Evolutionary conservation across 1,139 yeast species (phyloP).

Genomic region (Yamadazyma songkhlaensis): DNA sequence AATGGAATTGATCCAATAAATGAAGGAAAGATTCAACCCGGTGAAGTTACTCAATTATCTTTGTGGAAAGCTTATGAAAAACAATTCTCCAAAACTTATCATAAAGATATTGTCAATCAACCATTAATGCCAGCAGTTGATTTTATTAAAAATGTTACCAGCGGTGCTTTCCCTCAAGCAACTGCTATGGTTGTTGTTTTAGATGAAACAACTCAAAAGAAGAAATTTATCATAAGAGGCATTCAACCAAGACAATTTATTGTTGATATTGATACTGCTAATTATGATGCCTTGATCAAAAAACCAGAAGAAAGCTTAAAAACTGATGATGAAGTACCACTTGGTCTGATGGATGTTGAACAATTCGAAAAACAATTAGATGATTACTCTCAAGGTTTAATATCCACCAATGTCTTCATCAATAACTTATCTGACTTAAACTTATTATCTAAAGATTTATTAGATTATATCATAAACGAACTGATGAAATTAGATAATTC

Average conservation of each 20-base stretch:
- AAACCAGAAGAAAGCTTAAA: slow-evolving; percentile 16
- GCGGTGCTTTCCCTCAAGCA: slow-evolving; percentile 81
- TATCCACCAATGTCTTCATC: slow-evolving; percentile 1
- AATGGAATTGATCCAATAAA: slow-evolving; percentile 8
- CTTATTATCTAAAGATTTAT: slow-evolving; percentile 16
- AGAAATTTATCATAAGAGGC: slow-evolving; percentile 89
- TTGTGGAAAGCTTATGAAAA: slow-evolving; percentile 94
- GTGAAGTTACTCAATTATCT: slow-evolving; percentile 93
- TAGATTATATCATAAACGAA: slow-evolving; percentile 31
- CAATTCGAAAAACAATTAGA: slow-evolving; percentile 30
- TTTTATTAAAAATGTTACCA: slow-evolving; percentile 86
- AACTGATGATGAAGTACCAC: slow-evolving; percentile 21
- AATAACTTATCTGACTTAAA: slow-evolving; percentile 20
- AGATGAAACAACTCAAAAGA: slow-evolving; percentile 43
- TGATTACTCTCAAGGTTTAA: slow-evolving; percentile 4
- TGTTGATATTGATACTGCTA: slow-evolving; percentile 42
- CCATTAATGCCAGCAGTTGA: slow-evolving; percentile 91
- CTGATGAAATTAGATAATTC: slow-evolving; percentile 21
- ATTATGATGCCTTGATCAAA: slow-evolving; percentile 43
- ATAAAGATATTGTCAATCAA: slow-evolving; percentile 44
- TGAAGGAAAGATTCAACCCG: slow-evolving; percentile 32
- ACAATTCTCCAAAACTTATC: slow-evolving; percentile 58
- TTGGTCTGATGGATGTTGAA: slow-evolving; percentile 39
- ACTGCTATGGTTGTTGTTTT: slow-evolving; percentile 86
- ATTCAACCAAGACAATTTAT: slow-evolving; percentile 53